Evolutionary conservation across 176 grass and related monocot species (phyloP), one percentile per base, ranked within the genome.

Genomic region (Carex kokanica): DNA sequence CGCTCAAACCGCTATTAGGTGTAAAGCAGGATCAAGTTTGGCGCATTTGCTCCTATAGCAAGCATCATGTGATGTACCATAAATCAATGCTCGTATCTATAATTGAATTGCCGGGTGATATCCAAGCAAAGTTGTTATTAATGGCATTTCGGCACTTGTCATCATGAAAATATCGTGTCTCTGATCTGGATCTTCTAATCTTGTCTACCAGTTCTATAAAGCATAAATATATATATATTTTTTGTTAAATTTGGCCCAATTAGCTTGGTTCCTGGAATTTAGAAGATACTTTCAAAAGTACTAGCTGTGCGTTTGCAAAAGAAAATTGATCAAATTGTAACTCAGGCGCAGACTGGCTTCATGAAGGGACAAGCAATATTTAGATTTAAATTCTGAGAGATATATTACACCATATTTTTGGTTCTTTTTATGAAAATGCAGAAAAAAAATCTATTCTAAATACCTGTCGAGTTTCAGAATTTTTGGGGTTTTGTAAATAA

Each of bases 41-140:
- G 83, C 83, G 54, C 83, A 84, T 84, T 84, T 73, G 83, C 83
- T 75, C 66, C 63, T 27, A 58, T 47, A 84, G 67, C 67, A 75
- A 84, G 51, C 31, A 74, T 75, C 67, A 84, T 60, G 83, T 75
- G 83, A 84, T 59, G 7, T 64, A 16, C 31, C 51, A 64, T 23
- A 79, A 38, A 60, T 78, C 29, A 59, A 57, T 57, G 61, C 24
- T 21, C 4, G 2, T 70, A 11, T 16, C 17, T 18, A 79, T 60
- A 57, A 79, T 81, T 61, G 56, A 36, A 64, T 45, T 81, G 75
- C 18, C 75, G 3, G 55, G 49, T 79, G 7, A 58, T 60, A 79
- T 58, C 53, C 51, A 79, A 34, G 24, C 24, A 60, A 79, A 32
- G 27, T 20, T 60, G n/a, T 45, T n/a, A 63, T 81, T 79, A 25